These are phyloP conservation scores for Chrysosphaeria jannelii DNA, from an alignment of 2,329 filamentous ascomycete species.

Conservation along the genomic window DNA sequence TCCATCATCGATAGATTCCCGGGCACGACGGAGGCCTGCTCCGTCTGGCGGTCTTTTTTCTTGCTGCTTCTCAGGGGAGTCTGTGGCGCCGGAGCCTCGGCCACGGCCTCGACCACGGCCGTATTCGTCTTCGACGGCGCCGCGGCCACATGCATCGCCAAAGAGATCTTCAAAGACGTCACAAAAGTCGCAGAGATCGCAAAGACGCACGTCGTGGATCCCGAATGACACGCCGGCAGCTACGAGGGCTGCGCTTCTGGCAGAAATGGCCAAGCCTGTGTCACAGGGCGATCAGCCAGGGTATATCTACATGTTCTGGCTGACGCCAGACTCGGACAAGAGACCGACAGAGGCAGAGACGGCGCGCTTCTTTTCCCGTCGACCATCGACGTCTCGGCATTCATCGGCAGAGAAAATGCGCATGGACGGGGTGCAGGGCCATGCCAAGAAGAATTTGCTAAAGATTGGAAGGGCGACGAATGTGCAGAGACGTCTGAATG, in stretches of 20 bases:
- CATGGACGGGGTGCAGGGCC: slow-evolving; percentile 16
- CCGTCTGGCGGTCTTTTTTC: not conserved
- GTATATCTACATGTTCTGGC: slow-evolving; percentile 98
- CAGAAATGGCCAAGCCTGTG: slow-evolving; percentile 48
- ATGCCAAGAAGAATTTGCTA: slow-evolving; percentile 12
- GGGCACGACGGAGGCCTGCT: slow-evolving; percentile 1
- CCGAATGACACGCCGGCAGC: not conserved
- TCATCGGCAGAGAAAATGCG: too few species aligned
- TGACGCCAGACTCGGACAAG: slow-evolving; percentile 35
- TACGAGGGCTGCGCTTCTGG: slow-evolving; percentile 22
- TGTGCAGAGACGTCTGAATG: slow-evolving; percentile 66
- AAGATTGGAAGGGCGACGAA: slow-evolving; percentile 45
- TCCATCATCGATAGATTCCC: slow-evolving; percentile 4
- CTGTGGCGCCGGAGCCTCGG: not conserved
- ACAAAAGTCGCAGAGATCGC: not conserved
- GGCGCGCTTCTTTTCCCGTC: slow-evolving; percentile 22
- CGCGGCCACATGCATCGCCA: not conserved
- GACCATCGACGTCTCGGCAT: too few species aligned
- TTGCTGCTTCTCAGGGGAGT: slow-evolving; percentile 2
- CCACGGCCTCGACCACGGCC: not conserved
- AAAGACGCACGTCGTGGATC: not conserved
- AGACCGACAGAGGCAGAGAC: slow-evolving; percentile 23
- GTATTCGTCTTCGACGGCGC: too few species aligned
- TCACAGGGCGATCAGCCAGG: slow-evolving; percentile 50
- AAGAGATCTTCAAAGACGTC: too few species aligned